A percentile compares a stretch with the other conserved stretches of the same genome.
Evolutionary conservation across 2,329 filamentous ascomycete species (phyloP).

Genomic region (Curvularia verruculosa): DNA sequence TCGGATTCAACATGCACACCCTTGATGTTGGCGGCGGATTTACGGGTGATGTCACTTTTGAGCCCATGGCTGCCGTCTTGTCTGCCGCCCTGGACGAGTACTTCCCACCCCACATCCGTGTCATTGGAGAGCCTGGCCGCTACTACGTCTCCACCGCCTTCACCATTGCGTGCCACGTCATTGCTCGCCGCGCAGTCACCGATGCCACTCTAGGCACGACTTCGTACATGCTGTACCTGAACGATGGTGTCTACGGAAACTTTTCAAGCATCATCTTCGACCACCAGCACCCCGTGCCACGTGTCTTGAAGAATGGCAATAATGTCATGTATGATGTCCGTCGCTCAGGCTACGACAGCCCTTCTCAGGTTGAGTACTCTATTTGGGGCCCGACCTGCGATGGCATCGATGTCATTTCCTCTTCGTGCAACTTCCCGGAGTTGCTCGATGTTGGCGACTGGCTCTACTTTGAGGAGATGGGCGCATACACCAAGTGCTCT

Average conservation of each 20-base stretch:
- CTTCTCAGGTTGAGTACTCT: slow-evolving; percentile 75
- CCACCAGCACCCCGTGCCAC: slow-evolving; percentile 88
- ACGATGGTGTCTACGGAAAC: slow-evolving; percentile 97
- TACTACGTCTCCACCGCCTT: slow-evolving; percentile 96
- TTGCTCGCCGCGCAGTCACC: slow-evolving; percentile 87
- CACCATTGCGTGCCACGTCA: slow-evolving; percentile 93
- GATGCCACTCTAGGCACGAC: slow-evolving; percentile 69
- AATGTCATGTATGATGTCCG: slow-evolving; percentile 60
- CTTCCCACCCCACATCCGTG: slow-evolving; percentile 80
- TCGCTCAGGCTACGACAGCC: slow-evolving; percentile 54
- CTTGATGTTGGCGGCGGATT: slow-evolving; percentile 96
- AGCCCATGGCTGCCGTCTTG: slow-evolving; percentile 83
- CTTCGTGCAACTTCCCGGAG: slow-evolving; percentile 76
- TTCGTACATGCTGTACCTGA: slow-evolving; percentile 96
- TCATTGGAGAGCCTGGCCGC: slow-evolving; percentile 95
- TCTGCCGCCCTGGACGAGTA: slow-evolving; percentile 81
- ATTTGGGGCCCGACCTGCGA: slow-evolving; percentile 99
- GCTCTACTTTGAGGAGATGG: slow-evolving; percentile 99
- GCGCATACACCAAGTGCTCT: slow-evolving; percentile 97
- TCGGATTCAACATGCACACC: slow-evolving; percentile 83
- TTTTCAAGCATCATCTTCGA: slow-evolving; percentile 99
- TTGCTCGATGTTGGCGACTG: slow-evolving; percentile 92
- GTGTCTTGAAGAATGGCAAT: slow-evolving; percentile 71
- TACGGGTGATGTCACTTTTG: slow-evolving; percentile 87
- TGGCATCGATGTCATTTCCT: slow-evolving; percentile 91